Base-by-base conservation (phyloP, 805 yeast genomes). In the Candida vaughaniae region DNA sequence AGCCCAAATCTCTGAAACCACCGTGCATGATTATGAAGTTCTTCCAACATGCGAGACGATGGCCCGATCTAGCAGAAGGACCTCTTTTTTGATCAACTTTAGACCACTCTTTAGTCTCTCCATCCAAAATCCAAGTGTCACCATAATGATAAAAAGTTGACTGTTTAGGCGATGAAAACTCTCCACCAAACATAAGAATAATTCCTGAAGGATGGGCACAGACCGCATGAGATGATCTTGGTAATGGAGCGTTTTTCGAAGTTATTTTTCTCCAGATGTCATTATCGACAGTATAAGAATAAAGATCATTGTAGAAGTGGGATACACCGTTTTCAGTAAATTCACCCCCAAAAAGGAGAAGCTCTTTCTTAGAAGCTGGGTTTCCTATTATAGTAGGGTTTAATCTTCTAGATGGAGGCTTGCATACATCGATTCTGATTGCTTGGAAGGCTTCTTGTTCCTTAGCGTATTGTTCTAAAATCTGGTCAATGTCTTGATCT, bases 131-230 rank as follows among this genome's bases (percentile, higher is more conserved):
- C 99, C 99, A 91, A 3, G 96, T 84, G 55, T 91, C 99, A 12
- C 96, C 91, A 58, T 87, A 91, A 61, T 91, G 99, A 58, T 93
- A 93, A 61, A 91, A 91, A 0, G 96, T 88, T 34, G 87, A 79
- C 59, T 91, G 99, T 52, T 91, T 91, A 3, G 98, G 98, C 11
- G 95, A 85, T 1, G 96, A 86, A 51, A 93, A 91, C 62, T 91
- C 99, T 52, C 99, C 99, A 33, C 98, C 99, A 64, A 88, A 93
- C 69, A 91, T 62, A 42, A 91, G 58, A 18, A 87, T 75, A 2
- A 90, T 67, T 8, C 98, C 98, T 2, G 89, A 78, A 1, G 96
- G 95, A 60, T 91, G 98, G 0, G 86, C 82, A 44, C 90, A 82
- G 87, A 90, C 85, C 1, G 95, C 85, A 49, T 95, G 96, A 0